Evolutionary conservation across 371 early-diverging fungal genomes (phyloP).

Genomic region (Synchytrium microbalum): DNA sequence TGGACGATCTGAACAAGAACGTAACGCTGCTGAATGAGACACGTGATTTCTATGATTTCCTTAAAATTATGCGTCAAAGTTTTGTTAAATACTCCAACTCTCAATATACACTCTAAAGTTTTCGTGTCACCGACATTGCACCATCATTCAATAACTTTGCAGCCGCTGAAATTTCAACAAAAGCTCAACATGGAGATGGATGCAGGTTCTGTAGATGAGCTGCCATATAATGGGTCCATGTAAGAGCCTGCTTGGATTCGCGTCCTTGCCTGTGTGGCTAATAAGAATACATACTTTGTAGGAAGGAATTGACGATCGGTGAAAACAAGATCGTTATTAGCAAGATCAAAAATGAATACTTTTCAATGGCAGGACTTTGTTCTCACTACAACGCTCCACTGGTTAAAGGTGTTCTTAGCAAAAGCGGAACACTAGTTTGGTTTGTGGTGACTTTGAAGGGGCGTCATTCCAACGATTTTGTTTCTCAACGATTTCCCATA

Average conservation of each 20-base stretch:
- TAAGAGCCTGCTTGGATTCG: too few species aligned
- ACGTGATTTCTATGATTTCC: constrained; percentile 26
- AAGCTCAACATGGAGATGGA: too few species aligned
- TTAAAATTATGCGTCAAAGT: constrained; percentile 23
- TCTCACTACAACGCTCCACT: constrained; percentile 6
- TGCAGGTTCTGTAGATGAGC: too few species aligned
- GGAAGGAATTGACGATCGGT: neutral
- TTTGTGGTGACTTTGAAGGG: neutral
- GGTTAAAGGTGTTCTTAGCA: too few species aligned
- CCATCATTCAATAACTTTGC: too few species aligned
- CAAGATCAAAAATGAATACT: constrained; percentile 3
- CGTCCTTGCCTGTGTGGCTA: too few species aligned
- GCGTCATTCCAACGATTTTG: neutral
- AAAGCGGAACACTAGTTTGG: neutral
- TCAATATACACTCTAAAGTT: too few species aligned
- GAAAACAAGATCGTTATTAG: neutral
- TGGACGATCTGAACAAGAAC: constrained; percentile 13
- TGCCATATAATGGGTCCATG: too few species aligned
- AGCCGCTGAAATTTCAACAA: too few species aligned
- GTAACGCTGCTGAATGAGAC: constrained; percentile 18
- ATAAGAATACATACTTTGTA: too few species aligned
- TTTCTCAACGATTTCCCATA: too few species aligned
- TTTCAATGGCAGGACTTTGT: neutral
- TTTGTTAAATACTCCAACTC: constrained; percentile 15
- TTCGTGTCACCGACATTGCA: too few species aligned